Evolutionary conservation across 2,329 filamentous ascomycete species (phyloP).

Genomic region (Cladorrhinum sp.): DNA sequence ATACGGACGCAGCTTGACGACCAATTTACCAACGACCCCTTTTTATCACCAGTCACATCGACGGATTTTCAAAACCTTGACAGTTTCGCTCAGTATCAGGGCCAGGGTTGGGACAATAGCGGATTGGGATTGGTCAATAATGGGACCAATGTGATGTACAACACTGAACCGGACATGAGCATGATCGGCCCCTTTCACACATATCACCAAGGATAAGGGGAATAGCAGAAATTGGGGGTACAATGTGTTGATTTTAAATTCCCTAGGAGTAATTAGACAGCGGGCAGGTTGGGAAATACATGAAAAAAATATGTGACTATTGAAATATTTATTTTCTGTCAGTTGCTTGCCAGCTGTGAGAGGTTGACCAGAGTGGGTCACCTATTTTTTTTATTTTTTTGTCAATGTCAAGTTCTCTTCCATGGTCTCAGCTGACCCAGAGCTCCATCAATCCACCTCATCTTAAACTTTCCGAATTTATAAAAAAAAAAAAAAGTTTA

Average conservation of each 20-base stretch:
- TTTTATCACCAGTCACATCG: not conserved
- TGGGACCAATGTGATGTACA: not conserved
- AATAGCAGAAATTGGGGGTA: not conserved
- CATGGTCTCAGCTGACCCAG: not conserved
- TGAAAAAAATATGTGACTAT: not conserved
- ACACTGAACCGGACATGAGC: not conserved
- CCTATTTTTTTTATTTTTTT: too few species aligned
- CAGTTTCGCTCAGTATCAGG: not conserved
- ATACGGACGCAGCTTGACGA: not conserved
- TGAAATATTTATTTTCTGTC: too few species aligned
- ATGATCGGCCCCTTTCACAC: not conserved
- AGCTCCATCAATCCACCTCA: not conserved
- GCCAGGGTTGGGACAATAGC: not conserved
- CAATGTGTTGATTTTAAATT: not conserved
- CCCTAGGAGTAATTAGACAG: not conserved
- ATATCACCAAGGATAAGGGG: not conserved
- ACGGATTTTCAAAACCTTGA: not conserved
- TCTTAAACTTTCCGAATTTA: not conserved
- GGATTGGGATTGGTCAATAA: not conserved
- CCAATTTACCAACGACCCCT: not conserved
- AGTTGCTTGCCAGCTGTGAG: too few species aligned
- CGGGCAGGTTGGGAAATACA: not conserved
- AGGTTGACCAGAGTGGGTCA: too few species aligned
- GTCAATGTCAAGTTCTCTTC: not conserved
- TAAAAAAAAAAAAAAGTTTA: not conserved